Base-by-base conservation (phyloP, 1,284 basidiomycete genomes). In the Ganoderma lingzhi region DNA sequence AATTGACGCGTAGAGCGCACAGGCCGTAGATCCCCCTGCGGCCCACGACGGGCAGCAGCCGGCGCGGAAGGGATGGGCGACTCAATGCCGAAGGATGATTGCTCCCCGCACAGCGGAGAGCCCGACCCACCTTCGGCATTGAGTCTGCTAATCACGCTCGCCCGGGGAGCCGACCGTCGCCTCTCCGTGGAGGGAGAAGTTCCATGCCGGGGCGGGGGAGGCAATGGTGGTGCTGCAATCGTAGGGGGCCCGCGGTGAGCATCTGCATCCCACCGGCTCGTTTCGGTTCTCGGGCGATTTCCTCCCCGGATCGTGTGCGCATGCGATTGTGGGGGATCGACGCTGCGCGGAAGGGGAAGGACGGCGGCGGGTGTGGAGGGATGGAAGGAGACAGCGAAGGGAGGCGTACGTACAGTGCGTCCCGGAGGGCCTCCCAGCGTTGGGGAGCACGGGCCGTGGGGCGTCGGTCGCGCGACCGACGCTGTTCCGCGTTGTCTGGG, bases 241-340 rank as follows among this genome's bases (percentile, higher is more conserved):
- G 67, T 35, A 35, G 67, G 44, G 39, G 59, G 37, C 19, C n/a
- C 48, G 37, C 55, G 64, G 58, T 44, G 63, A 48, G 45, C 45
- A 48, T 48, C 45, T 48, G 45, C 39, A 23, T 65, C 39, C 67
- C 63, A 61, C 39, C 64, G 59, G 58, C 32, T 55, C 61, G 71
- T 70, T 56, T 61, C 61, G 41, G 62, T 55, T 65, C 51, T 62
- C 51, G 65, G 72, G 66, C 60, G 70, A 73, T 73, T 70, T n/a
- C 61, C 60, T 48, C 8, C 44, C 58, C 66, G 64, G 65, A 66
- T 62, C 39, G 51, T 51, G 44, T 6, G 42, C 32, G 64, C 56
- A 56, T 62, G 62, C 51, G 64, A 68, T 30, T 73, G 72, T 44
- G 70, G 72, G 72, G 72, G 72, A 73, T 71, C 70, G 32, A n/a